phyloP scores from a whole-genome alignment of 1,284 basidiomycete species.

The Papiliotrema flavescens region DNA sequence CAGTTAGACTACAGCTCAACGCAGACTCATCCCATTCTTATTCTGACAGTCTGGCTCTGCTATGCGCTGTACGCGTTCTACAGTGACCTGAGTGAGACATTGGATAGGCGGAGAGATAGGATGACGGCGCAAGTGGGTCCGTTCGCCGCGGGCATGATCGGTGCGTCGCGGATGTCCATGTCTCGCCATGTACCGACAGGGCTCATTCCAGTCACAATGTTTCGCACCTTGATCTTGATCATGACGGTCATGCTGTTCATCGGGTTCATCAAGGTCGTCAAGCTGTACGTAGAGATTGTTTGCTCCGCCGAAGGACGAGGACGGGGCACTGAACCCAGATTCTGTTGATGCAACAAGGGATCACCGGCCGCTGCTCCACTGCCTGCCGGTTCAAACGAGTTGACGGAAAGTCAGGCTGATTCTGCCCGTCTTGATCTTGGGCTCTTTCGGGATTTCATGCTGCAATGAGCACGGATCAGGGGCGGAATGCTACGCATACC shows the following conservation, averaged over 20 bases:
- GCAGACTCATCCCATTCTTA: slow-evolving; percentile 5
- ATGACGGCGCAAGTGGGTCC: slow-evolving; percentile 2
- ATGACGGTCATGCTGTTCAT: neutral
- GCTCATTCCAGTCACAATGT: slow-evolving; percentile 2
- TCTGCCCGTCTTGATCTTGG: slow-evolving; percentile 41
- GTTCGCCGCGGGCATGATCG: neutral
- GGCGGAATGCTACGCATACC: slow-evolving; percentile 20
- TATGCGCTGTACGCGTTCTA: slow-evolving; percentile 7
- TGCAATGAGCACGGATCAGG: slow-evolving; percentile 9
- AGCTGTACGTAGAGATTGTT: neutral
- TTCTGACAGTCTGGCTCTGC: slow-evolving; percentile 3
- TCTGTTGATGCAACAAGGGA: neutral
- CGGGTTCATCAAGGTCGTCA: slow-evolving; percentile 4
- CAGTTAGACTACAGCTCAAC: neutral
- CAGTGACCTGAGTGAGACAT: slow-evolving; percentile 3
- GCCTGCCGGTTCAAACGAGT: slow-evolving; percentile 25
- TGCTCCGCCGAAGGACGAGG: too few species aligned
- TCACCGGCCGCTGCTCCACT: too few species aligned
- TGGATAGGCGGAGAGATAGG: slow-evolving; percentile 2
- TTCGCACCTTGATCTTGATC: slow-evolving; percentile 1
- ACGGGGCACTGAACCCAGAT: neutral
- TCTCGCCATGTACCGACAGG: neutral
- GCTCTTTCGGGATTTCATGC: slow-evolving; percentile 54
- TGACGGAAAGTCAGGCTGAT: slow-evolving; percentile 54
- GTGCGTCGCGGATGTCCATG: too few species aligned